Conservation (phyloP, 225 moss, liverwort and hornwort species). For the Physcomitrium patens region DNA sequence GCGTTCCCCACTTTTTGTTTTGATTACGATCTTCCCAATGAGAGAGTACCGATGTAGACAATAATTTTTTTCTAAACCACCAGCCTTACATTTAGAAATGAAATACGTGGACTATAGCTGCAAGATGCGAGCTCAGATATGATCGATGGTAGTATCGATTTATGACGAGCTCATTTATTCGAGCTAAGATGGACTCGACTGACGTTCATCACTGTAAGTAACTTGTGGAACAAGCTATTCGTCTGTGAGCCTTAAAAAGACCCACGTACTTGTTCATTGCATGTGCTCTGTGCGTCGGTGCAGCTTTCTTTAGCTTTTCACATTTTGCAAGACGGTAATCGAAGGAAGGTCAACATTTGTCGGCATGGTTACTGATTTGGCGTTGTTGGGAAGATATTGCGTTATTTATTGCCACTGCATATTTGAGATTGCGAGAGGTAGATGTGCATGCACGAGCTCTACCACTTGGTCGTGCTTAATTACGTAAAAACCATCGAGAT, state of each 20-base stretch:
- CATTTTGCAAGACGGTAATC: no score
- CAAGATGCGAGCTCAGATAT: constrained; percentile 32
- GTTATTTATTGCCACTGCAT: no score
- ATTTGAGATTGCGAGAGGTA: no score
- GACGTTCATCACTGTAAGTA: constrained; percentile 19
- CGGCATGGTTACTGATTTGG: no score
- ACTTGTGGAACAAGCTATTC: constrained; percentile 34
- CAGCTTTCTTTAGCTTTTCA: constrained; percentile 22
- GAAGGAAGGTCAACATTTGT: no score
- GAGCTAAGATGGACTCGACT: constrained; percentile 26
- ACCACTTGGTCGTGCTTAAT: no score
- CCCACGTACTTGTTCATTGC: constrained; percentile 28
- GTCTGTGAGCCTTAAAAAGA: constrained; percentile 21
- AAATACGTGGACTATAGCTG: constrained; percentile 39
- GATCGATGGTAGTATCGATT: constrained; percentile 21
- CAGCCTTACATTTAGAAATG: constrained; percentile 29
- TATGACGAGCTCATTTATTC: constrained; percentile 25
- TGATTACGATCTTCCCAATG: constrained; percentile 32
- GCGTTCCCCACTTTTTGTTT: constrained; percentile 1
- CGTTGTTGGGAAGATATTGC: no score
- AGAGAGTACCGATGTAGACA: constrained; percentile 21
- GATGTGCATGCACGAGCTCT: no score
- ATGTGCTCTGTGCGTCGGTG: constrained; percentile 31
- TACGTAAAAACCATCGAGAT: no score
- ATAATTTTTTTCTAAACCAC: constrained; percentile 33